Conservation (phyloP, 2,329 filamentous ascomycete species). For the Fusarium avenaceum region DNA sequence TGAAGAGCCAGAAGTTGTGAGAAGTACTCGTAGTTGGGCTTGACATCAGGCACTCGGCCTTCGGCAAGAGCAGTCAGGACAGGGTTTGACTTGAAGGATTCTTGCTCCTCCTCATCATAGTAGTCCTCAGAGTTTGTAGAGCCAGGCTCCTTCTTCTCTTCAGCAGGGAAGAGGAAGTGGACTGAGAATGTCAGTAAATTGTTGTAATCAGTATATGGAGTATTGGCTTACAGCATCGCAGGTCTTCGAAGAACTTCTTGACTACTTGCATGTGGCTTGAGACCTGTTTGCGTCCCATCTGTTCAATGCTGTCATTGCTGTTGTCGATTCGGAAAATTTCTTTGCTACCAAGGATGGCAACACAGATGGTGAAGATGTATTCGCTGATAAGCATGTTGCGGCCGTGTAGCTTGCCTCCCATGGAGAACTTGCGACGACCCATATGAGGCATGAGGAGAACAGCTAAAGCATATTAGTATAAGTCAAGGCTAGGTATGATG, state of each 20-base stretch:
- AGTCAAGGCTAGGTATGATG: background rate
- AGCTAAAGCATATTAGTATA: constrained; percentile 60
- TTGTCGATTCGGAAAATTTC: constrained; percentile 61
- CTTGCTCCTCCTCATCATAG: constrained; percentile 59
- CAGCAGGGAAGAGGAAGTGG: constrained; percentile 71
- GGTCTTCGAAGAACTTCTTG: constrained; percentile 74
- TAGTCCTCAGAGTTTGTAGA: constrained; percentile 73
- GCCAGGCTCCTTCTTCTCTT: constrained; percentile 68
- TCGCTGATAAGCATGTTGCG: constrained; percentile 79
- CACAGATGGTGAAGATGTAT: constrained; percentile 68
- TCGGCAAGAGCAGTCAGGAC: constrained; percentile 73
- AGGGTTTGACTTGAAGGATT: constrained; percentile 74
- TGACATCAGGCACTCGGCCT: constrained; percentile 68
- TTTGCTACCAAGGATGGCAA: constrained; percentile 57
- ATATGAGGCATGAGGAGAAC: constrained; percentile 75
- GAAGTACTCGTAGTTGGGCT: constrained; percentile 74
- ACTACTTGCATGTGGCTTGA: constrained; percentile 79
- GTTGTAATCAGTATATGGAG: background rate
- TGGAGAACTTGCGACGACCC: constrained; percentile 75
- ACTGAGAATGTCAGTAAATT: constrained; percentile 55
- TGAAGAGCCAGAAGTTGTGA: constrained; percentile 68
- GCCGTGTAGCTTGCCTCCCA: constrained; percentile 73
- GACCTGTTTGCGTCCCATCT: constrained; percentile 73
- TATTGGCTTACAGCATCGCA: constrained; percentile 71
- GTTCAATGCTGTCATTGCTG: constrained; percentile 60